Evolutionary conservation across 208 protist genomes (phyloP), one percentile per base, ranked within the genome.

Genomic region (Vickermania spadyakhi): DNA sequence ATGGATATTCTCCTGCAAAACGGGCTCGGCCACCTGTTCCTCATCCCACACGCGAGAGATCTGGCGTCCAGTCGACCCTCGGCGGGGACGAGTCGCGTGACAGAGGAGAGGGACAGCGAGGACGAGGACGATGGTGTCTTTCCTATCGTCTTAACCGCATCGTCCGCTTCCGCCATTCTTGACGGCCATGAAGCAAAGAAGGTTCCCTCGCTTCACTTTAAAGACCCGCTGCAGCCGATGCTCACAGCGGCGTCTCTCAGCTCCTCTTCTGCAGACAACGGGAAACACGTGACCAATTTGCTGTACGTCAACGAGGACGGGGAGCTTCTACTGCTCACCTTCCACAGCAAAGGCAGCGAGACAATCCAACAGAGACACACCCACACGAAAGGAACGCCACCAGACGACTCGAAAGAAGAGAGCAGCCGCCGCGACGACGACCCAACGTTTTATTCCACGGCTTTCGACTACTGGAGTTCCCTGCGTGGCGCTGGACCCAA

Each of bases 1-100:
- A 45, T 81, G 0, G 78, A 83, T 50, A 41, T 84, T 27, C 11
- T 84, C 2, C 49, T 85, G 25, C 78, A 85, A 56, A 64, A 60
- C 21, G 68, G 66, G 50, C 49, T 83, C 59, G 81, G 73, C 3
- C 41, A 23, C 11, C 31, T 89, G 4, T 78, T 69, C 52, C 66
- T 72, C 45, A 27, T 75, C 31, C 66, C 59, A 18, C 59, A 56
- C 56, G 59, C 56, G 27, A 26, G 51, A 0, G 60, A 61, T 22
- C 28, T 27, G 11, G 7, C 30, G 3, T 13, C 25, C 59, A 13
- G 51, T 14, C 4, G 28, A 41, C 52, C 25, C 14, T 7, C 11
- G 18, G 18, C 11, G 11, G 18, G 36, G 36, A 45, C 36, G 7
- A 18, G 36, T 18, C 36, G 36, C 18, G 36, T 18, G 7, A 18